Base-by-base conservation (phyloP, 1,284 basidiomycete genomes). In the Naganishia sp. region DNA sequence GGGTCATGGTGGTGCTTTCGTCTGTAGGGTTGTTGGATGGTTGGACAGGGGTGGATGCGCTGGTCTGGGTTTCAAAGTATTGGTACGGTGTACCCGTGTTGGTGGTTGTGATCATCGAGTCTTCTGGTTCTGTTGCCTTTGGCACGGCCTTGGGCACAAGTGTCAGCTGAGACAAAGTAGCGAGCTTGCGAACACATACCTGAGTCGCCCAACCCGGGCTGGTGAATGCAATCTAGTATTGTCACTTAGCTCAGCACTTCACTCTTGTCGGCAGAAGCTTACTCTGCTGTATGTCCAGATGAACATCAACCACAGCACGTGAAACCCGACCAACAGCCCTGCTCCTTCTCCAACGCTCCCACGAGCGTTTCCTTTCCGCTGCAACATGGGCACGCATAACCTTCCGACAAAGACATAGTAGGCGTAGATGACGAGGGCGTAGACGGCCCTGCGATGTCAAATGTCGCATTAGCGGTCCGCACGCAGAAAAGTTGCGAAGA, bases 251-350 rank as follows among this genome's bases (percentile, higher is more conserved):
- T 50, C 13, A 21, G 21, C 13, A 6, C 2, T 13, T n/a, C 3
- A 28, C 10, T 9, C 4, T 13, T 28, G 48, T 53, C 6, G 28
- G 11, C 23, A n/a, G 56, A 33, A 28, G 68, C 77, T 53, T 64
- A 88, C 89, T 82, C 84, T 86, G 21, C 82, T 68, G 76, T 90
- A 92, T 3, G 85, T 81, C 88, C 89, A 90, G 0, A 86, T 63
- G 80, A 86, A 84, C 84, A 90, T 87, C n/a, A 87, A 69, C 61
- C 83, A 86, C 16, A 90, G 73, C 2, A 88, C 68, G 45, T 81
- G 81, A 71, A 86, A 90, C 2, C 85, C 82, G 0, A 83, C 80
- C 36, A 89, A 73, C 54, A 87, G 82, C 0, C 81, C 85, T 88
- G 88, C 83, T 65, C 87, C 88, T 54, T 83, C 76, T 0, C 76